Percentiles rank a stretch among this genome's conserved stretches.
Conservation (phyloP, 768 basidiomycete genomes). For the Termitomyces sp. region DNA sequence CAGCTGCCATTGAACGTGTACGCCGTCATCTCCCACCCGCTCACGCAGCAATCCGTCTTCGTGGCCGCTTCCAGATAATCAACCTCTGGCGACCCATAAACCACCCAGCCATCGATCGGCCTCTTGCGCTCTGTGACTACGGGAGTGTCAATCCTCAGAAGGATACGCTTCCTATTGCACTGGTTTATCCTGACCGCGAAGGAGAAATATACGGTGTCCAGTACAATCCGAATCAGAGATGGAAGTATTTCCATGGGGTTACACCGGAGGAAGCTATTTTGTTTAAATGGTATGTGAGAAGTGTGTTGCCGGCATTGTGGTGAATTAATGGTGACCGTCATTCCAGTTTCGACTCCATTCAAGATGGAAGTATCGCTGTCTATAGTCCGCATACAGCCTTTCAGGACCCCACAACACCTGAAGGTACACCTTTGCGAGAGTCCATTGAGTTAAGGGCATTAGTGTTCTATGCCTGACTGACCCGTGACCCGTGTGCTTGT, state of each 20-base stretch:
- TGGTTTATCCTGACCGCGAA: slow-evolving; percentile 45
- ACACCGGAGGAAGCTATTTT: slow-evolving; percentile 45
- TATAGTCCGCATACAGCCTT: slow-evolving; percentile 66
- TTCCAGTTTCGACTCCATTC: too few relatives aligned
- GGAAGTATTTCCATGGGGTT: slow-evolving; percentile 39
- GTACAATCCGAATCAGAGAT: slow-evolving; percentile 36
- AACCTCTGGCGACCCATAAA: too few relatives aligned
- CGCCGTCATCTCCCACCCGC: slow-evolving; percentile 34
- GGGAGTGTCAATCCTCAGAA: slow-evolving; percentile 29
- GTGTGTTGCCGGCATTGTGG: too few relatives aligned
- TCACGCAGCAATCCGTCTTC: slow-evolving; percentile 30
- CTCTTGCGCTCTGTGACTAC: slow-evolving; percentile 43
- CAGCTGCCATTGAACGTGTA: slow-evolving; percentile 31
- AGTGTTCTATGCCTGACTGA: neutral
- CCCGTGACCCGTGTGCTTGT: too few relatives aligned
- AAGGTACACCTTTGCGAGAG: too few relatives aligned
- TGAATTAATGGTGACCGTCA: too few relatives aligned
- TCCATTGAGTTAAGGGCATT: slow-evolving; percentile 16
- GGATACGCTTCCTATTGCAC: slow-evolving; percentile 40
- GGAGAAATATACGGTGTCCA: slow-evolving; percentile 48
- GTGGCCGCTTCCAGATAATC: slow-evolving; percentile 39
- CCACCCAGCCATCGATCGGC: slow-evolving; percentile 48
- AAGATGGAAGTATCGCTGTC: slow-evolving; percentile 44
- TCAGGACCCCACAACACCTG: slow-evolving; percentile 48
- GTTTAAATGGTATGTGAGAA: slow-evolving; percentile 48